Percentiles rank a stretch among this genome's conserved stretches.
Evolutionary conservation across 1,284 basidiomycete genomes (phyloP).

Genomic region (Golubevia sp.): DNA sequence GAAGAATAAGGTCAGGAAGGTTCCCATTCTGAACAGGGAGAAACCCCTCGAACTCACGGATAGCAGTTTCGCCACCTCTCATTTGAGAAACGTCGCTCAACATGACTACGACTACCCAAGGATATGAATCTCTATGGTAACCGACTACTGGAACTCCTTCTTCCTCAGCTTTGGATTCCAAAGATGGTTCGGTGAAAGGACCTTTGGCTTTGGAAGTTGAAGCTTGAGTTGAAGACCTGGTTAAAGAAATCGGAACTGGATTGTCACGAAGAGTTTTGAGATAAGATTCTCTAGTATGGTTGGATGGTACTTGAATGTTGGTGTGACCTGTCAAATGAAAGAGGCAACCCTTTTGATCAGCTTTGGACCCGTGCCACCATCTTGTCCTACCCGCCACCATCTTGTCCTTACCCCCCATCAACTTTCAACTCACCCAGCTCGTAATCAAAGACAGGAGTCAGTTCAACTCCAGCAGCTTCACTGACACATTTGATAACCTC

Average conservation of each 20-base stretch:
- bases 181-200: conserved; percentile 8
- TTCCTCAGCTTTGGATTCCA: conserved; percentile 1
- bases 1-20: no score
- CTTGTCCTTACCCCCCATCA: no score
- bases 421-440: conserved; percentile 10
- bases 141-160: conserved; percentile 7
- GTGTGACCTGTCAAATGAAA: conserved; percentile 4
- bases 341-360: no score
- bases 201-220: conserved; percentile 3
- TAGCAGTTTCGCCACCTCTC: conserved; percentile 45
- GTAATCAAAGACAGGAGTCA: conserved; percentile 21
- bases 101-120: conserved; percentile 45
- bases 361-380: no score
- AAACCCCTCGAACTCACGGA: conserved; percentile 4
- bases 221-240: conserved; percentile 1
- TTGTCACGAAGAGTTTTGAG: neutral
- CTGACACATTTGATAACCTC: conserved; percentile 27
- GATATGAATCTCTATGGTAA: conserved; percentile 23
- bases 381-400: no score
- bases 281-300: conserved; percentile 7
- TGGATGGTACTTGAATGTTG: conserved; percentile 16
- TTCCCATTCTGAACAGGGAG: no score
- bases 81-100: conserved; percentile 33
- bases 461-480: conserved; percentile 45
- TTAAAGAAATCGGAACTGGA: no score